Percentiles rank a stretch among this genome's conserved stretches.
Conservation (phyloP, 2,329 filamentous ascomycete genomes). For the Metarhizium robertsii region DNA sequence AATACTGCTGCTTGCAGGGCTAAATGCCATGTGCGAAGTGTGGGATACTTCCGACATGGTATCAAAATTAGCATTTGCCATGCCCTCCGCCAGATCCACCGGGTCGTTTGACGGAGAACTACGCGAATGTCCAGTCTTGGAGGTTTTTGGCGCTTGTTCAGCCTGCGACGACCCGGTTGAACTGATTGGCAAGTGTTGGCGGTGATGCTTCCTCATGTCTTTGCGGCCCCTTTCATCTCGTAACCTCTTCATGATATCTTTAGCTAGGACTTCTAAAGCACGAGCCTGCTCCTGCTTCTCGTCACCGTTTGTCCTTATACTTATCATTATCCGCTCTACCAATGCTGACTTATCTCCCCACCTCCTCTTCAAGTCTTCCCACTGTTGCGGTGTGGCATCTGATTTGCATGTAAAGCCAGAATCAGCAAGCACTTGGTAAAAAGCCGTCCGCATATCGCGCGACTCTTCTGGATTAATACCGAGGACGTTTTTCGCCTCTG, state of each 20-base stretch:
- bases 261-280: conserved; percentile 61
- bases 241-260: conserved; percentile 69
- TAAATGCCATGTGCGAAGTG: conserved; percentile 15
- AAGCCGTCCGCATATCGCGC: conserved; percentile 54
- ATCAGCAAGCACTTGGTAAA: conserved; percentile 55
- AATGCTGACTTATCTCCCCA: conserved; percentile 55
- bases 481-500: conserved; percentile 59
- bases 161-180: not conserved
- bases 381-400: conserved; percentile 62
- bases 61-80: conserved; percentile 14
- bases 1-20: conserved; percentile 11
- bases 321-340: conserved; percentile 43
- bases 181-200: conserved; percentile 1
- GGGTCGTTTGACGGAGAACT: conserved; percentile 9
- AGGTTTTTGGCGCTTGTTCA: not conserved
- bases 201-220: conserved; percentile 19
- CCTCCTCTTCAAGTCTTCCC: conserved; percentile 57
- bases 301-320: conserved; percentile 32
- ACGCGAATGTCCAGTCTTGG: conserved; percentile 10
- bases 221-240: conserved; percentile 56
- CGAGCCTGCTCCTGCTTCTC: conserved; percentile 46
- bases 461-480: conserved; percentile 33
- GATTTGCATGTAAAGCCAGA: conserved; percentile 64
- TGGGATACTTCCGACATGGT: conserved; percentile 14
- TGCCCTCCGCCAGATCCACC: conserved; percentile 11